These are phyloP conservation scores for Dictyostelium firmibasis DNA, from an alignment of 78 protist genomes.

Conservation along the genomic window DNA sequence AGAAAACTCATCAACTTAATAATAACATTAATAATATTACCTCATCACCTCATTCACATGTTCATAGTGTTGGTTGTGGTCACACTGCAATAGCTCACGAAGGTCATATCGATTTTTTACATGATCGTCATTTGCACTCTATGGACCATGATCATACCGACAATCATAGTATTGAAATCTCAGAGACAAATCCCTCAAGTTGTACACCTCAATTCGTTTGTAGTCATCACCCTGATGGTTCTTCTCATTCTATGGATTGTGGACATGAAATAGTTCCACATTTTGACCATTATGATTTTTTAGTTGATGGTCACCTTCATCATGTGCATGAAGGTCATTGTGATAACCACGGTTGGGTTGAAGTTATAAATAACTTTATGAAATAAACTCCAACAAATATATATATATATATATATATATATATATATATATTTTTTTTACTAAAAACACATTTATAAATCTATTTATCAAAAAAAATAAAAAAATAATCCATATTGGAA, in stretches of 20 bases:
- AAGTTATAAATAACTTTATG: background rate
- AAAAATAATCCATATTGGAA: background rate
- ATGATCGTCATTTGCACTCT: constrained; percentile 50
- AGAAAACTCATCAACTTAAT: constrained; percentile 26
- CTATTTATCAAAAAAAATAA: background rate
- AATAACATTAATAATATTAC: background rate
- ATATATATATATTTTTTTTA: too few species aligned
- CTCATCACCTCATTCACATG: constrained; percentile 22
- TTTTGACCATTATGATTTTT: constrained; percentile 52
- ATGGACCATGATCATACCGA: constrained; percentile 60
- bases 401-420: too few species aligned
- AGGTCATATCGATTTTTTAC: constrained; percentile 57
- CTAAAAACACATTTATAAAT: background rate
- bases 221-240: constrained; percentile 43
- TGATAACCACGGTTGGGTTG: constrained; percentile 56
- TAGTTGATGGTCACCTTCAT: constrained; percentile 74
- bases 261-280: constrained; percentile 74
- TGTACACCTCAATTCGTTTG: constrained; percentile 70
- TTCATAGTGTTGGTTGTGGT: constrained; percentile 62
- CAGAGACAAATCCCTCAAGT: constrained; percentile 26
- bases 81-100: constrained; percentile 80
- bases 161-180: constrained; percentile 39
- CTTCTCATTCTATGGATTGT: constrained; percentile 21
- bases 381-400: background rate
- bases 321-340: constrained; percentile 67